These are phyloP conservation scores for Salmacisia buchloeana DNA, from an alignment of 1,284 basidiomycete genomes.

Conservation along the genomic window DNA sequence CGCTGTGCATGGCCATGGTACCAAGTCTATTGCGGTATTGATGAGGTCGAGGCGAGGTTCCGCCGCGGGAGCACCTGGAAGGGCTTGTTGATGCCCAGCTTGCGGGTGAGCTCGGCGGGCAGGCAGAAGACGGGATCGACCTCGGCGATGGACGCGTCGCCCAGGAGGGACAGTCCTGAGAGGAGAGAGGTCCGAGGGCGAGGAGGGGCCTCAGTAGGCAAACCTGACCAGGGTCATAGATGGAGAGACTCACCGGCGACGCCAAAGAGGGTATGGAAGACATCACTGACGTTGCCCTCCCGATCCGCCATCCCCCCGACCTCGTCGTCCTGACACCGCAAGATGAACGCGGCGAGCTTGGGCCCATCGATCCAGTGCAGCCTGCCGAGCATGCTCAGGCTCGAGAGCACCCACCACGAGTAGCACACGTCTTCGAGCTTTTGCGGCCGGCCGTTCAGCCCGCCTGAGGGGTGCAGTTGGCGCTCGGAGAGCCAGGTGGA, in stretches of 20 bases:
- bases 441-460: slow-evolving; percentile 89
- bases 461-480: slow-evolving; percentile 77
- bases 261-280: slow-evolving; percentile 93
- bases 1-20: too few species aligned
- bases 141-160: slow-evolving; percentile 74
- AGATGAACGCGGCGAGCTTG: slow-evolving; percentile 74
- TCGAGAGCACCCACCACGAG: slow-evolving; percentile 91
- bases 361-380: slow-evolving; percentile 82
- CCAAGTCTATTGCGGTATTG: too few species aligned
- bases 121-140: slow-evolving; percentile 95
- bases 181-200: neutral
- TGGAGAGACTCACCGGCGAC: slow-evolving; percentile 65
- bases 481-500: slow-evolving; percentile 90
- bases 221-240: neutral
- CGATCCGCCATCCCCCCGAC: slow-evolving; percentile 89
- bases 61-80: slow-evolving; percentile 20
- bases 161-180: slow-evolving; percentile 75
- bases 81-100: slow-evolving; percentile 30
- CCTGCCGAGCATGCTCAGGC: slow-evolving; percentile 76
- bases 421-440: slow-evolving; percentile 99
- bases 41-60: neutral
- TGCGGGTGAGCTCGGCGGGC: slow-evolving; percentile 67
- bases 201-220: neutral
- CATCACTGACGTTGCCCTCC: slow-evolving; percentile 86
- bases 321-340: slow-evolving; percentile 86